Conservation (phyloP, 495 filamentous ascomycete species). For the Xanthoparmelia taractica region DNA sequence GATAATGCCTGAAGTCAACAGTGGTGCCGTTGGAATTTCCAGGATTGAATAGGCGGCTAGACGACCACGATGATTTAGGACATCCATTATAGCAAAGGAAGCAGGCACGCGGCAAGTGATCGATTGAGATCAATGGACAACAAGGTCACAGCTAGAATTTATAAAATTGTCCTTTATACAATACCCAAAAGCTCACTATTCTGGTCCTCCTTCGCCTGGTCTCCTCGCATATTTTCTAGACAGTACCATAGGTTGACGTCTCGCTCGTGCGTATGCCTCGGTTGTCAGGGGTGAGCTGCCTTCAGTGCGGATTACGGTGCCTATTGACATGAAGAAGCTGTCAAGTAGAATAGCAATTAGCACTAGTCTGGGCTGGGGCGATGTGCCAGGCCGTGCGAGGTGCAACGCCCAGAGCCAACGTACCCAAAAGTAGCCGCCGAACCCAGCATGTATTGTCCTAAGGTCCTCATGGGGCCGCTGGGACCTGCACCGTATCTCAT, state of each 20-base stretch:
- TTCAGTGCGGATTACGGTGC: constrained; percentile 88
- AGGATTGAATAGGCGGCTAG: neutral
- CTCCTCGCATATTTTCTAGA: constrained; percentile 32
- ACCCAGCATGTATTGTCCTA: constrained; percentile 97
- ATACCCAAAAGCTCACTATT: neutral
- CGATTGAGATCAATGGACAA: neutral
- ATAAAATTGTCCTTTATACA: neutral
- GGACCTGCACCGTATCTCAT: constrained; percentile 88
- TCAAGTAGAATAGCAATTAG: constrained; percentile 17
- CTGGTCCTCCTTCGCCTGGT: neutral
- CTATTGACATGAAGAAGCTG: constrained; percentile 99
- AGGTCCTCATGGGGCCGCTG: constrained; percentile 83
- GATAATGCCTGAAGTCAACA: neutral
- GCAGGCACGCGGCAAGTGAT: neutral
- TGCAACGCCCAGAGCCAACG: constrained; percentile 25
- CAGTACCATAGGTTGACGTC: constrained; percentile 56
- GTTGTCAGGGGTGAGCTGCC: constrained; percentile 52
- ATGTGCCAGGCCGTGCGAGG: neutral
- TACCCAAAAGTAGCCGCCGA: constrained; percentile 96
- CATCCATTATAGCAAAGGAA: neutral
- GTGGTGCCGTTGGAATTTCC: neutral
- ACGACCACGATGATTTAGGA: neutral
- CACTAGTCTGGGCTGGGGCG: neutral
- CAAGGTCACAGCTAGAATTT: neutral
- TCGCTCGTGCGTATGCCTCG: constrained; percentile 54